Conservation (phyloP, 768 basidiomycete species). For the Lentinula boryana region DNA sequence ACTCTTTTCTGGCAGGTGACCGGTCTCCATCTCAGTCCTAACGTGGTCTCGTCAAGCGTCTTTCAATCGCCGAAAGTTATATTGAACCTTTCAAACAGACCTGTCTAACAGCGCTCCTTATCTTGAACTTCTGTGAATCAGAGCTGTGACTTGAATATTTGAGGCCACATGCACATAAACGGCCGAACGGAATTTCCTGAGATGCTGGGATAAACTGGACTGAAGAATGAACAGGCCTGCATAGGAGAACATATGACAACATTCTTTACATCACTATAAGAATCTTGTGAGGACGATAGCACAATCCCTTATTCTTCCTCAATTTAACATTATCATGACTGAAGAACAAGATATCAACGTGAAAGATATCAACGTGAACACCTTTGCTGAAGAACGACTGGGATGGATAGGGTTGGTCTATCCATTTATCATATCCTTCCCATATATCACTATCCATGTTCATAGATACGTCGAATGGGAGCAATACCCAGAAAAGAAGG, state of each 20-base stretch:
- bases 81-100: no score
- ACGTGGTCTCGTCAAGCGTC: no score
- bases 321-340: neutral
- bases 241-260: neutral
- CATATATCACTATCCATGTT: neutral
- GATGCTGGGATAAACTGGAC: neutral
- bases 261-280: neutral
- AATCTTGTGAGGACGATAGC: neutral
- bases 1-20: no score
- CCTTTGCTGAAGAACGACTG: conserved; percentile 33
- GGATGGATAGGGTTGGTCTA: conserved; percentile 31
- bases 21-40: no score
- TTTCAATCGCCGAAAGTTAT: no score
- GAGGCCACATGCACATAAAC: neutral
- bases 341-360: neutral
- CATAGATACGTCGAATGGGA: conserved; percentile 47
- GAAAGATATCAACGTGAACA: neutral
- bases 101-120: no score
- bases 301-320: neutral
- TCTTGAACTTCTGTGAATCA: neutral
- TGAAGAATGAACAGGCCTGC: neutral
- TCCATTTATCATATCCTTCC: neutral
- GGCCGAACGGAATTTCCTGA: neutral
- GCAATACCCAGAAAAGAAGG: conserved; percentile 37
- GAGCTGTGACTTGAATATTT: neutral